Evolutionary conservation across 2,329 filamentous ascomycete genomes (phyloP), one percentile per base, ranked within the genome.

Genomic region (Trichophaea hybrida): DNA sequence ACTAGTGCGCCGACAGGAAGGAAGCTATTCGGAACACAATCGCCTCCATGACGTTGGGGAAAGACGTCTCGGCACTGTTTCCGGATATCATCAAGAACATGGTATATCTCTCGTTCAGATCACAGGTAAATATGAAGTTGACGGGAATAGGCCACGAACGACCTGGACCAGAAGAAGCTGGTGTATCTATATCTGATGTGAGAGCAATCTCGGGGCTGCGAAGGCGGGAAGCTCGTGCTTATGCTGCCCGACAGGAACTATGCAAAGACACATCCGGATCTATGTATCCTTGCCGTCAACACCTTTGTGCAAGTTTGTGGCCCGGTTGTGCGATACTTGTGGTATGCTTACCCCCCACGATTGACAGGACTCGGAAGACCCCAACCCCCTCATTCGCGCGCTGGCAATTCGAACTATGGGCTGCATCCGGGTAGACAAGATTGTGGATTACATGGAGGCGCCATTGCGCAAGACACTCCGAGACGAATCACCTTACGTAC

Each of bases 401-500:
- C 79, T 98, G 55, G 93, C 93, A 58, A 94, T 98, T 72, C 82
- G 93, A 69, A 98, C 93, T 37, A 98, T 98, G 93, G 93, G 93
- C 44, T 97, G 93, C 71, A 97, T 98, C 69, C 79, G 93, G 59
- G 93, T 98, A 59, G 93, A 97, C 68, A 98, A 98, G 74, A 98
- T 98, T 88, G 88, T 97, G 66, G 93, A 98, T 72, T 98, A 98
- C 73, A 97, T 98, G 91, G 93, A 97, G 73, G 93, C 98, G 70
- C 93, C 93, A 12, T 75, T 98, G 64, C 82, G 93, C 68, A 98
- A 98, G 76, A 98, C 93, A 10, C 77, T 98, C 67, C 83, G 64
- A 73, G 93, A 98, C 74, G 93, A 98, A 74, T 97, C 91, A 53
- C 93, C 93, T 0, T 98, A 98, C 73, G 93, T 98, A 62, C 86